Percentiles rank a stretch among this genome's conserved stretches.
These are phyloP conservation scores for Thyridium curvatum DNA, from an alignment of 2,329 filamentous ascomycete genomes.

Conservation along the genomic window DNA sequence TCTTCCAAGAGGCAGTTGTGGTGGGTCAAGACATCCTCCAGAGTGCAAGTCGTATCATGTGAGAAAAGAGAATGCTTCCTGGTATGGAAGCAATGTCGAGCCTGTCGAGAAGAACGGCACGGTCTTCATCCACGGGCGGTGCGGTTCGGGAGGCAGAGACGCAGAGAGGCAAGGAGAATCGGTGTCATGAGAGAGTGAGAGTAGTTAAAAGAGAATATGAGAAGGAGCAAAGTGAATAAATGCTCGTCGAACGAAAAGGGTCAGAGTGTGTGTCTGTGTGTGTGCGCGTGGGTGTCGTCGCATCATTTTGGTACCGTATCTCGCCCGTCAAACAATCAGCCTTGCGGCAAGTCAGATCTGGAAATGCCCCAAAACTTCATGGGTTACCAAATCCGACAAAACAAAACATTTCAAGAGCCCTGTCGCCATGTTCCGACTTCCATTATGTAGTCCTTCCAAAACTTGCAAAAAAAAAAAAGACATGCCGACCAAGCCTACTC, in stretches of 20 bases:
- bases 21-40: too few species aligned
- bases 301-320: conserved; percentile 33
- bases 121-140: too few species aligned
- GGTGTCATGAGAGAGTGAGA: conserved; percentile 26
- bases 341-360: conserved; percentile 61
- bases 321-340: conserved; percentile 44
- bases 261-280: conserved; percentile 23
- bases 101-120: too few species aligned
- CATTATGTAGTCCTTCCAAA: too few species aligned
- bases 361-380: conserved; percentile 36
- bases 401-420: conserved; percentile 24
- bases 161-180: conserved; percentile 9
- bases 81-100: too few species aligned
- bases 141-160: not conserved
- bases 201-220: conserved; percentile 22
- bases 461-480: not conserved
- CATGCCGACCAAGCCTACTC: conserved; percentile 33
- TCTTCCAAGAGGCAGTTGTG: too few species aligned
- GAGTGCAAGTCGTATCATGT: too few species aligned
- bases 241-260: conserved; percentile 25
- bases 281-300: conserved; percentile 20
- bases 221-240: conserved; percentile 20
- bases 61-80: too few species aligned
- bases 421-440: conserved; percentile 1
- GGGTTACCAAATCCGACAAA: conserved; percentile 46